A percentile compares a stretch with the other conserved stretches of the same genome.
Evolutionary conservation across 2,329 filamentous ascomycete species (phyloP).

Genomic region (Phyllosticta capitalensis): DNA sequence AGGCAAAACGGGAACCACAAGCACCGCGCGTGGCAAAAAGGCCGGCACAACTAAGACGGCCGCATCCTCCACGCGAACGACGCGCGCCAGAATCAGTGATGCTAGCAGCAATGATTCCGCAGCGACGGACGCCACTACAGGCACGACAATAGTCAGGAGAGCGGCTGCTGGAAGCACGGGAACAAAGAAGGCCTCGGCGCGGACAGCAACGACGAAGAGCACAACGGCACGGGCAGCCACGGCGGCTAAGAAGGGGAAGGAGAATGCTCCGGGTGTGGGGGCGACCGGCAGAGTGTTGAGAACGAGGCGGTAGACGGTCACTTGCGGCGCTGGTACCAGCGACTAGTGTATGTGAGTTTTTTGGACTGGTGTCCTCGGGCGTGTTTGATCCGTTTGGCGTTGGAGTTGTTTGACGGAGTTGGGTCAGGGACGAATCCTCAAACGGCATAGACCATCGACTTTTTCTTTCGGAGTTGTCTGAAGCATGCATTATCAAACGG

Average conservation of each 20-base stretch:
- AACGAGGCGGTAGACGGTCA: neutral
- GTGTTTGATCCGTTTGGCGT: neutral
- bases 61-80: constrained; percentile 26
- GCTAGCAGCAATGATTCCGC: constrained; percentile 49
- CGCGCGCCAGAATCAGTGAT: constrained; percentile 25
- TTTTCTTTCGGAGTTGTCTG: neutral
- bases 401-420: neutral
- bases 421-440: neutral
- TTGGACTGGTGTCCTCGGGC: neutral
- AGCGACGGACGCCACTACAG: constrained; percentile 51
- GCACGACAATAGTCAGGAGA: constrained; percentile 55
- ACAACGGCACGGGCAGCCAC: constrained; percentile 2
- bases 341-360: neutral
- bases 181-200: constrained; percentile 7
- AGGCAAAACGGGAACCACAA: constrained; percentile 50
- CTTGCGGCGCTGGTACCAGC: neutral
- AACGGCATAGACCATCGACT: neutral
- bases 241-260: constrained; percentile 11
- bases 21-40: constrained; percentile 45
- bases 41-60: constrained; percentile 31
- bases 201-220: constrained; percentile 3
- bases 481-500: neutral
- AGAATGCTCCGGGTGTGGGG: constrained; percentile 2
- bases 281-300: constrained; percentile 5
- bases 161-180: constrained; percentile 21